Base-by-base conservation (phyloP, 345 rosid genomes). In the Aquilaria malaccensis region DNA sequence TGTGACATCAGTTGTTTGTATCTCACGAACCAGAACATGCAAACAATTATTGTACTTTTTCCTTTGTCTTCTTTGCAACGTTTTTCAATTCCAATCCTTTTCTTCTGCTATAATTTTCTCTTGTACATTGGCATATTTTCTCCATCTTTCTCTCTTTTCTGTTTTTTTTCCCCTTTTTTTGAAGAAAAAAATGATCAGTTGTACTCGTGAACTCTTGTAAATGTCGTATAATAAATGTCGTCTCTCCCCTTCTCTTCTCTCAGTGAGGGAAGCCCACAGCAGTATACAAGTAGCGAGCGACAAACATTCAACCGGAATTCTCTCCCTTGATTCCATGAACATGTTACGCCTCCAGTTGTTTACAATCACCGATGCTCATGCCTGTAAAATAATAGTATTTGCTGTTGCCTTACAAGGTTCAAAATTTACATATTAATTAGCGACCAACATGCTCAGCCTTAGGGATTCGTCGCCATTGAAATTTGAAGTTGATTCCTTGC, bases 371-470 rank as follows among this genome's bases (percentile, higher is more conserved):
- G 7, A 37, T 31, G 46, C 7, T 15, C 55, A 51, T 2, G 4
- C 1, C 29, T 51, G 9, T 51, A 29, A 10, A 6, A 51, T 51
- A 7, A 0, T 13, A 13, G 3, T 45, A 2, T 6, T 11, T 52
- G 10, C 32, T 45, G 12, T 22, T 13, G 13, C 13, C 11, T 53
- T 53, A 10, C 46, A 2, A 9, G 13, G 45, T 53, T 30, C 7
- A 43, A 29, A 45, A 41, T 60, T 62, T n/a, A n/a, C 37, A 55
- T 6, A 52, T 15, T 63, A 30, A 49, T 41, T 15, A 59, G 22
- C 70, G 78, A 74, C 86, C 80, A 74, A 79, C 86, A 79, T 81
- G 55, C 83, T 72, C 76, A 46, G 64, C 46, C 64, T 59, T 72
- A 1, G 72, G 77, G 72, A 72, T 70, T 72, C 60, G 59, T 56